Evolutionary conservation across 805 yeast species (phyloP).

Genomic region (Zygotorulaspora florentina): DNA sequence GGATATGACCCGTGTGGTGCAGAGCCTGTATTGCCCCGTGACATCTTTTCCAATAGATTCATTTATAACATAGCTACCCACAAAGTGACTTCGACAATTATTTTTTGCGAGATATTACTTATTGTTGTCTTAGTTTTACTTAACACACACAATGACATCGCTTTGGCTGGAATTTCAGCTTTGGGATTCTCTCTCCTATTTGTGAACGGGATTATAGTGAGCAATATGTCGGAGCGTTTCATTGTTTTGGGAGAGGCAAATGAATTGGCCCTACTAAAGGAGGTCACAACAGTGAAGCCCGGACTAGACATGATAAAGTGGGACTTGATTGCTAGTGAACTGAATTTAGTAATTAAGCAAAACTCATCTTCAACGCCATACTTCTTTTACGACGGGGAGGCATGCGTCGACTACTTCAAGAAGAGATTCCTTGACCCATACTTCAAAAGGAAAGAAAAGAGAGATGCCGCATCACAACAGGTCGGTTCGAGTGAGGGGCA

Average conservation of each 20-base stretch:
- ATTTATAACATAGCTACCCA: background rate
- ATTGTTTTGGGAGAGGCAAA: background rate
- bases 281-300: slow-evolving; percentile 6
- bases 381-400: slow-evolving; percentile 13
- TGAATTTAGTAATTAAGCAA: slow-evolving; percentile 6
- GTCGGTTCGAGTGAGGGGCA: background rate
- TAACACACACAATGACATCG: background rate
- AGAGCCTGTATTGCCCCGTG: background rate
- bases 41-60: background rate
- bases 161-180: background rate
- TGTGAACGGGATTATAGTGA: background rate
- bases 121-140: background rate
- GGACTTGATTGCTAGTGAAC: slow-evolving; percentile 9
- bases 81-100: background rate
- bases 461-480: background rate
- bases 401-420: slow-evolving; percentile 4
- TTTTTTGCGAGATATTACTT: background rate
- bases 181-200: background rate
- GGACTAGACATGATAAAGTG: slow-evolving; percentile 6
- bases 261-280: slow-evolving; percentile 5
- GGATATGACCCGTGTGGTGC: background rate
- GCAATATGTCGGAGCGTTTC: background rate
- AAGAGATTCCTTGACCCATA: slow-evolving; percentile 5
- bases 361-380: slow-evolving; percentile 8
- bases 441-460: background rate